phyloP scores from a whole-genome alignment of 805 yeast genomes.

The Ogataea thermomethanolica region DNA sequence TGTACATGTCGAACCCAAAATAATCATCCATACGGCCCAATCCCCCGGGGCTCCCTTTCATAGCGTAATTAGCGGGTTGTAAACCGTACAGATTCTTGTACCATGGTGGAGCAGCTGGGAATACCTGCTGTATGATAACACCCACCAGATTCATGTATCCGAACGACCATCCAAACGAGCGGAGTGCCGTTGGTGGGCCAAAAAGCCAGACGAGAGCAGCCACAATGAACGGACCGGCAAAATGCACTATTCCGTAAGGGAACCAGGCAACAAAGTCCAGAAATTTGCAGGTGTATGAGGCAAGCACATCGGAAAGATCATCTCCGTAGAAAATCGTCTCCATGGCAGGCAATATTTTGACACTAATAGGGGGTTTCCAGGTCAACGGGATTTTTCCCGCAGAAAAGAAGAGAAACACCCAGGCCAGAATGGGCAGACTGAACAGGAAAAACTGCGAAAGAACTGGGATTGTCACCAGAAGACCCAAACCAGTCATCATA shows the following conservation, averaged over 20 bases:
- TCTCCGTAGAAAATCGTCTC: conserved; percentile 93
- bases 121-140: conserved; percentile 70
- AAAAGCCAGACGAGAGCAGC: conserved; percentile 75
- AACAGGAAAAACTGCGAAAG: conserved; percentile 81
- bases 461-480: conserved; percentile 61
- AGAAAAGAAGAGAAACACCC: conserved; percentile 81
- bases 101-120: conserved; percentile 98
- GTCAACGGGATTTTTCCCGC: conserved; percentile 68
- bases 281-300: conserved; percentile 60
- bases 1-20: conserved; percentile 75
- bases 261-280: conserved; percentile 90
- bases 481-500: conserved; percentile 38
- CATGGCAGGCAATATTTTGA: conserved; percentile 83
- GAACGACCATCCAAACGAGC: conserved; percentile 85
- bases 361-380: conserved; percentile 86
- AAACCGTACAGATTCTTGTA: conserved; percentile 77
- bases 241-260: conserved; percentile 89
- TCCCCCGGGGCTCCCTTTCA: conserved; percentile 94
- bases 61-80: conserved; percentile 81
- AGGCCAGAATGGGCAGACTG: conserved; percentile 78
- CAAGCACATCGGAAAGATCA: conserved; percentile 77
- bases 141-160: conserved; percentile 91
- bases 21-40: conserved; percentile 77
- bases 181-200: conserved; percentile 84
- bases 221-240: conserved; percentile 80